phyloP scores from a whole-genome alignment of 108 stramenopile genomes.

The Bacterosira constricta region DNA sequence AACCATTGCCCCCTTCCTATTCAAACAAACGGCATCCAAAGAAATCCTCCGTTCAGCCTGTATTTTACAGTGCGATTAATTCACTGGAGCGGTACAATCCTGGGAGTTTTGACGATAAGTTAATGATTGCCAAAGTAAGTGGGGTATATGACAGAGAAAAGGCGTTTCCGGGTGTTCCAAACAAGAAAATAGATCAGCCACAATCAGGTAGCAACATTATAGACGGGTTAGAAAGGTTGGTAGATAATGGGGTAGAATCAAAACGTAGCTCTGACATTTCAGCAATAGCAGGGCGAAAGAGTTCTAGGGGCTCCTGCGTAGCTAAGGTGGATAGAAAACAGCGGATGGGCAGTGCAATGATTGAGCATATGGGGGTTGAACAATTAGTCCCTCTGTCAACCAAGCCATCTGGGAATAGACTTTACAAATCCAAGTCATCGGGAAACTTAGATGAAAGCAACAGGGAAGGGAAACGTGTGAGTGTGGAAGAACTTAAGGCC shows the following conservation, averaged over 20 bases:
- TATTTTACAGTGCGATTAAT: conserved; percentile 78
- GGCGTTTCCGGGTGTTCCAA: conserved; percentile 48
- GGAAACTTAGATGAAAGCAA: conserved; percentile 13
- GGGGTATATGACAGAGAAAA: conserved; percentile 15
- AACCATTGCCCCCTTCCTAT: background rate
- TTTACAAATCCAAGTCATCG: conserved; percentile 27
- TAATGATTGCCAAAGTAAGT: conserved; percentile 30
- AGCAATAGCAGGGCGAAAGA: background rate
- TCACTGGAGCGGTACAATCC: conserved; percentile 63
- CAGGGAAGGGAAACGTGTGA: background rate
- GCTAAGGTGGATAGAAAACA: background rate
- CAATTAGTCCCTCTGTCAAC: background rate
- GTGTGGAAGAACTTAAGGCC: conserved; percentile 3
- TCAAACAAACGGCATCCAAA: conserved; percentile 5
- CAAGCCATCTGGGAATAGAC: background rate
- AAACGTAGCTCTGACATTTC: conserved; percentile 18
- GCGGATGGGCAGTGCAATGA: background rate
- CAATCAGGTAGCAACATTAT: conserved; percentile 1
- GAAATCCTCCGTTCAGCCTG: conserved; percentile 26
- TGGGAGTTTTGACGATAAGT: conserved; percentile 44
- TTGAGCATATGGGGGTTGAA: background rate
- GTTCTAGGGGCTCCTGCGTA: background rate
- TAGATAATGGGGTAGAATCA: conserved; percentile 21
- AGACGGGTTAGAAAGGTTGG: conserved; percentile 1
- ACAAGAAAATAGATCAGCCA: conserved; percentile 9